Base-by-base conservation (phyloP, 768 basidiomycete species). In the Nidularia sp. region DNA sequence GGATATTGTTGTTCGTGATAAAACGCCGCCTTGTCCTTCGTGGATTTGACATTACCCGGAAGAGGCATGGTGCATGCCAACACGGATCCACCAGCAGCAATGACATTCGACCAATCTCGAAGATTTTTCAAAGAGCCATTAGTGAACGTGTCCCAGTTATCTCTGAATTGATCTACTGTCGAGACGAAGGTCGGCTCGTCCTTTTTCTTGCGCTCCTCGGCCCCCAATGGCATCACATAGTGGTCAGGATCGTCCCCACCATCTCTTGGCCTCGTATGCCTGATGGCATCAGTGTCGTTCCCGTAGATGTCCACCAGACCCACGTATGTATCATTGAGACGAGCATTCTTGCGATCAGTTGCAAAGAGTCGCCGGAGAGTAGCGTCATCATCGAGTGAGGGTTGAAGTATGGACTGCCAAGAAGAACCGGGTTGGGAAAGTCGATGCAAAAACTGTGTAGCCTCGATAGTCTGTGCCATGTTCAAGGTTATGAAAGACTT, bases 141-240 rank as follows among this genome's bases (percentile, higher is more conserved):
- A 9, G 77, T 78, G 63, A 86, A 86, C 39, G 85, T 70, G 8
- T 74, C 51, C 83, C 83, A 86, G 58, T 83, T 83, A 67, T 75
- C 77, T 67, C 77, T 77, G 71, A 84, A 86, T 47, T 80, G 78
- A 15, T 83, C 83, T 9, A 83, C 60, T 55, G 66, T 67, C 1
- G 67, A 56, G 7, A 78, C 79, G 68, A 79, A 81, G 45, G 72
- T 67, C 1, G 77, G 75, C 2, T 68, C 60, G 32, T 82, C 80
- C 43, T 83, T 78, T 52, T 72, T 64, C 61, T 77, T 76, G 45
- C 83, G 70, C 15, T 69, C 64, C 1, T 57, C 57, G 10, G 71
- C 70, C 2, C 69, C 61, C n/a, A 85, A 61, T 0, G 82, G 77
- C 74, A 85, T 78, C 39, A 84, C 68, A 61, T 84, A 65, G 22